Conservation (phyloP, 129 eudicot genomes). For the Calendula officinalis region DNA sequence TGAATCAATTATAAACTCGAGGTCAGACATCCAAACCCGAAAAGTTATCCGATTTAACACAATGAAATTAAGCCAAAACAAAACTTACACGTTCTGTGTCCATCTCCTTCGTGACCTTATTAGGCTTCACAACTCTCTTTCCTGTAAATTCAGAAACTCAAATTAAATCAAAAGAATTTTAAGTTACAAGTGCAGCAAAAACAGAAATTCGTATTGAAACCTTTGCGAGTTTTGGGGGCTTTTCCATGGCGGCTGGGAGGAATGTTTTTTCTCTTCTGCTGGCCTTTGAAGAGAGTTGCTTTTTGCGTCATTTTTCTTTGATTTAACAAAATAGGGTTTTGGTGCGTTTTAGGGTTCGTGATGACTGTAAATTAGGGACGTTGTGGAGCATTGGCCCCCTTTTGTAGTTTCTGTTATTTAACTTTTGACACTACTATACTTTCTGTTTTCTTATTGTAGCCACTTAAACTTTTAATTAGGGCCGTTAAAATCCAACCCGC, state of each 20-base stretch:
- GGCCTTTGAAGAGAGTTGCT: constrained; percentile 68
- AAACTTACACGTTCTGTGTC: constrained; percentile 53
- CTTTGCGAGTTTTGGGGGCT: constrained; percentile 59
- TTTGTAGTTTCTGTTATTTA: background rate
- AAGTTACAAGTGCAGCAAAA: background rate
- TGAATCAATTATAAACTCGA: no score
- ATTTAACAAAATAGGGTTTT: constrained; percentile 17
- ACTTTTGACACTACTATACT: background rate
- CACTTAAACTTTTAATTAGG: constrained; percentile 6
- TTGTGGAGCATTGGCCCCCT: background rate
- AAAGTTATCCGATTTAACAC: background rate
- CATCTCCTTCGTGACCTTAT: constrained; percentile 66
- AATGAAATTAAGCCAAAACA: background rate
- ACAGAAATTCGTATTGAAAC: constrained; percentile 20
- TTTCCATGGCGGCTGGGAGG: constrained; percentile 93
- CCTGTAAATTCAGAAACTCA: constrained; percentile 36
- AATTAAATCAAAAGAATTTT: background rate
- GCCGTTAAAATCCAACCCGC: no score
- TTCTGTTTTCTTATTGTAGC: background rate
- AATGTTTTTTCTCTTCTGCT: constrained; percentile 60
- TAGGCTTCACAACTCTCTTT: constrained; percentile 68
- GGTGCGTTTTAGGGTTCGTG: constrained; percentile 26
- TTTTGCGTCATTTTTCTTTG: constrained; percentile 67
- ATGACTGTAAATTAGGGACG: background rate
- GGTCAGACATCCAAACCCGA: background rate